Evolutionary conservation across 129 eudicot genomes (phyloP).

Genomic region (Helianthus tuberosus): DNA sequence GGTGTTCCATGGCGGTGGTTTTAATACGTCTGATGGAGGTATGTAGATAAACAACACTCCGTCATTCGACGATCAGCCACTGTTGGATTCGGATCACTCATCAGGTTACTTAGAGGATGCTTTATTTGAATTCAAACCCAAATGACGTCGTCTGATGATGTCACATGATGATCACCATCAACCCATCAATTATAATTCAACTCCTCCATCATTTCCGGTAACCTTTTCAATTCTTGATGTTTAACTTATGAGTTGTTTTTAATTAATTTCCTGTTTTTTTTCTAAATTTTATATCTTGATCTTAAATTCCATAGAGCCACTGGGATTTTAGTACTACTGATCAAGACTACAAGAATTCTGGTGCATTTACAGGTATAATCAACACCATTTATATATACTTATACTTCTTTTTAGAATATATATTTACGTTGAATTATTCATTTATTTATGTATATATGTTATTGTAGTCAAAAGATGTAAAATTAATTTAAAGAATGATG

Average conservation of each 20-base stretch:
- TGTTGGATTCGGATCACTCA: conserved; percentile 49
- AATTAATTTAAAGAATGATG: background rate
- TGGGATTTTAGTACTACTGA: conserved; percentile 26
- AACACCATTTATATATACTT: background rate
- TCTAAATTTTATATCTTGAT: conserved; percentile 24
- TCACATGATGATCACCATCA: conserved; percentile 29
- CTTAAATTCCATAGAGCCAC: conserved; percentile 22
- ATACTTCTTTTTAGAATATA: background rate
- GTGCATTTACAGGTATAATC: conserved; percentile 32
- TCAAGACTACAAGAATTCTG: conserved; percentile 24
- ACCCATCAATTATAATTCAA: conserved; percentile 25
- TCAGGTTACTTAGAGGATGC: conserved; percentile 96
- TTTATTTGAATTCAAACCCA: conserved; percentile 64
- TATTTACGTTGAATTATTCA: conserved; percentile 10
- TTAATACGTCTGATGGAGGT: too few relatives aligned
- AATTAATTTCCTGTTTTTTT: background rate
- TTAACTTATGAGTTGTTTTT: background rate
- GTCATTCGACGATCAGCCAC: conserved; percentile 39
- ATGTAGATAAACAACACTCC: conserved; percentile 38
- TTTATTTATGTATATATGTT: background rate
- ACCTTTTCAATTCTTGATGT: background rate
- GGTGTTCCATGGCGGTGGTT: too few relatives aligned
- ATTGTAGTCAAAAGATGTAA: conserved; percentile 10
- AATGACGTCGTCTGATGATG: conserved; percentile 65
- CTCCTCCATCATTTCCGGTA: conserved; percentile 40